Percentiles rank a stretch among this genome's conserved stretches.
Evolutionary conservation across 2,329 filamentous ascomycete genomes (phyloP).

Genomic region (Cordyceps fumosorosea): DNA sequence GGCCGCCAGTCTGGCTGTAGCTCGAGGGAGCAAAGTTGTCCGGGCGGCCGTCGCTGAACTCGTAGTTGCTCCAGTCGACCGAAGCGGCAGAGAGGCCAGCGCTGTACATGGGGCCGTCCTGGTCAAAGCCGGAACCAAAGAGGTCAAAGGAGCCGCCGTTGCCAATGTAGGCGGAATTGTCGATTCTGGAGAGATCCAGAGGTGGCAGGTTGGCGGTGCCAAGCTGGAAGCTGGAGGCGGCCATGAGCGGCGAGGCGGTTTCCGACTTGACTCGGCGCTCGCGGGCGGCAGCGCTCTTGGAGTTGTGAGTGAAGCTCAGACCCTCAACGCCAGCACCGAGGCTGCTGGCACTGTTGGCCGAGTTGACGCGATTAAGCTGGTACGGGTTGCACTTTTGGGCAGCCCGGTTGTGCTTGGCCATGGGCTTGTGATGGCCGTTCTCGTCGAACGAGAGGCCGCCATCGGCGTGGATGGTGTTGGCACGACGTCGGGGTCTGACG

Average conservation of each 20-base stretch:
- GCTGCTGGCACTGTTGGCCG: constrained; percentile 47
- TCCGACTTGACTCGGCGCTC: constrained; percentile 55
- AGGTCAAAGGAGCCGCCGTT: constrained; percentile 42
- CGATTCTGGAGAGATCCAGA: constrained; percentile 51
- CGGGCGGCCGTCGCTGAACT: constrained; percentile 37
- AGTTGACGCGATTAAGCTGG: constrained; percentile 51
- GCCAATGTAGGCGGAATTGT: constrained; percentile 43
- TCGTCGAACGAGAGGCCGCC: constrained; percentile 53
- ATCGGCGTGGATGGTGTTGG: constrained; percentile 58
- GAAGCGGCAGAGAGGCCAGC: constrained; percentile 52
- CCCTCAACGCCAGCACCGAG: constrained; percentile 37
- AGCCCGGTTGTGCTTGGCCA: constrained; percentile 53
- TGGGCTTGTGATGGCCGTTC: constrained; percentile 57
- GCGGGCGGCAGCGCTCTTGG: constrained; percentile 32
- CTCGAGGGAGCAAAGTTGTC: constrained; percentile 46
- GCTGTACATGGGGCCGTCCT: constrained; percentile 54
- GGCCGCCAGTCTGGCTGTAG: constrained; percentile 46
- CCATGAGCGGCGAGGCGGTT: constrained; percentile 52
- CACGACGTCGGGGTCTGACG: constrained; percentile 43
- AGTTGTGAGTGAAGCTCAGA: constrained; percentile 32
- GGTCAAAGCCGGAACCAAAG: constrained; percentile 42
- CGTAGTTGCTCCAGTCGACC: constrained; percentile 41
- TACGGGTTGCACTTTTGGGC: constrained; percentile 59
- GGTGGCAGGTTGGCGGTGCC: constrained; percentile 49
- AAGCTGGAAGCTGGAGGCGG: constrained; percentile 43